Conservation (phyloP, 805 yeast species). For the Metschnikowia aberdeeniae region DNA sequence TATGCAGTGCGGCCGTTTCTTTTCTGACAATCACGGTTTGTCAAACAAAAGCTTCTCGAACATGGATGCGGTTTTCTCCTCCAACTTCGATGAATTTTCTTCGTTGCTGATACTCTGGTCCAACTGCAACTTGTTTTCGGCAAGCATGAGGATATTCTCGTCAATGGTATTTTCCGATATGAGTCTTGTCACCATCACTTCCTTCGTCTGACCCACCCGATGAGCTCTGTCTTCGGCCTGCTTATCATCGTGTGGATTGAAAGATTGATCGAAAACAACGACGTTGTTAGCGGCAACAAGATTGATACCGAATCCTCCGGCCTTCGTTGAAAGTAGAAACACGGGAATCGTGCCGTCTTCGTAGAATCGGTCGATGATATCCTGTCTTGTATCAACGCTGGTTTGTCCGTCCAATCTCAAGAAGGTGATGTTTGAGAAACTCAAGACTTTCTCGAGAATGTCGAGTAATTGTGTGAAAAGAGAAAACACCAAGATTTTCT, state of each 20-base stretch:
- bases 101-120: constrained; percentile 60
- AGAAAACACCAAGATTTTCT: constrained; percentile 78
- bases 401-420: constrained; percentile 92
- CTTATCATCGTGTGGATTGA: constrained; percentile 97
- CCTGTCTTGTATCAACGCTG: constrained; percentile 88
- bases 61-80: constrained; percentile 50
- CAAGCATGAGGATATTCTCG: constrained; percentile 80
- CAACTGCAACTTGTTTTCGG: constrained; percentile 84
- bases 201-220: constrained; percentile 89
- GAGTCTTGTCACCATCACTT: constrained; percentile 74
- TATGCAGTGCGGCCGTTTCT: constrained; percentile 3
- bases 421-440: constrained; percentile 61
- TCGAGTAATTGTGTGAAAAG: constrained; percentile 91
- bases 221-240: constrained; percentile 99
- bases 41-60: constrained; percentile 48
- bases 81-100: constrained; percentile 38
- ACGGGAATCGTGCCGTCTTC: constrained; percentile 80
- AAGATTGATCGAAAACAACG: constrained; percentile 86
- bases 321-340: constrained; percentile 86
- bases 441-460: constrained; percentile 72
- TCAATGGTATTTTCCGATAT: constrained; percentile 77
- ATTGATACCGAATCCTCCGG: constrained; percentile 98
- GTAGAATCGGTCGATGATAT: constrained; percentile 82
- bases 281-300: constrained; percentile 93
- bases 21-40: not conserved